Evolutionary conservation across 148 eudicot species (phyloP), one percentile per base, ranked within the genome.

Genomic region (Arbutus unedo): DNA sequence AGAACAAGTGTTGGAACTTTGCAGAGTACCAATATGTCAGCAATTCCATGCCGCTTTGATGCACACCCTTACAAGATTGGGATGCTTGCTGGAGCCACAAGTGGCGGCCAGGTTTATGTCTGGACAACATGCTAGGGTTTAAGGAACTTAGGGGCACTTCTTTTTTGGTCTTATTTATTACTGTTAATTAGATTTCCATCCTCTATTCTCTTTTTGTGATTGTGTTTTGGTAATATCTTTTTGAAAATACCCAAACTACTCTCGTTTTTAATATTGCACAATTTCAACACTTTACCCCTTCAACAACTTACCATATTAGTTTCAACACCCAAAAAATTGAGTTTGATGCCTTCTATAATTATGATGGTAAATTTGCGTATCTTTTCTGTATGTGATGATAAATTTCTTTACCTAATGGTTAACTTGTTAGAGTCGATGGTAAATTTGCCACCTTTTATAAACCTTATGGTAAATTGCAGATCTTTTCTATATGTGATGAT

Each of bases 61-160:
- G 93, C 93, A 67, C 99, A 96, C 84, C 98, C 95, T 72, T 82
- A 73, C 84, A 85, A 77, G 31, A 84, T 85, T 45, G 99, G 99
- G 81, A 91, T 84, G 91, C 88, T 94, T 84, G 99, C 94, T 59
- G 93, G 93, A 80, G 95, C 95, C 59, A 93, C 99, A 8, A 86
- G 91, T 60, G 96, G 98, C 9, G 94, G 98, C 55, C 92, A 93
- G 87, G 89, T 94, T 77, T 96, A 96, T 83, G 54, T 92, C 14
- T 96, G 98, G 98, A 91, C 91, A 18, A 48, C 84, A 47, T 82
- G 84, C 19, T 79, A 76, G 5, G n/a, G 60, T 56, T 56, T 16
- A n/a, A 56, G 85, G 14, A 25, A 48, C 23, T 56, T 31, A 31
- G 38, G 38, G n/a, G 44, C 77, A 4, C 79, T 81, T 60, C 85